Percentiles rank a stretch among this genome's conserved stretches.
Evolutionary conservation across 169 alveolate genomes (phyloP).

Genomic region (Ichthyophthirius multifiliis): DNA sequence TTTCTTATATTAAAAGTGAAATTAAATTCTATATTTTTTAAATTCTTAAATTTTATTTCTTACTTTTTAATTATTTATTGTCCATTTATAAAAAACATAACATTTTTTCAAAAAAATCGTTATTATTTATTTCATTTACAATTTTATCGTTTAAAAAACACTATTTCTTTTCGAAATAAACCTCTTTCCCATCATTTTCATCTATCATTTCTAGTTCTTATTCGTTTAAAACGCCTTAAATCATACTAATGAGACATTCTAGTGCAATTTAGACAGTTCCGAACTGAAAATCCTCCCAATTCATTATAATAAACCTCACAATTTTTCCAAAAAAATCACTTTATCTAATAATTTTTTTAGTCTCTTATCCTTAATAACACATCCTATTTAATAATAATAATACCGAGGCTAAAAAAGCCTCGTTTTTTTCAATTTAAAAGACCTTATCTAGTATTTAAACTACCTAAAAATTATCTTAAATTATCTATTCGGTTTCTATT

Average conservation of each 20-base stretch:
- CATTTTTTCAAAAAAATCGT: too few relatives aligned
- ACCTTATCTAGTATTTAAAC: neutral
- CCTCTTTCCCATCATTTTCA: too few relatives aligned
- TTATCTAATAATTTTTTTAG: neutral
- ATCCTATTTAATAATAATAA: neutral
- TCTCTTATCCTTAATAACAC: constrained; percentile 6
- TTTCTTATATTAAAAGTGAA: too few relatives aligned
- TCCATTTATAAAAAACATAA: too few relatives aligned
- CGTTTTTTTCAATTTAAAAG: neutral
- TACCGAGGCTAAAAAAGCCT: neutral
- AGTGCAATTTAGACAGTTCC: neutral
- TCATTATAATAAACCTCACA: neutral
- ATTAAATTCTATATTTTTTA: too few relatives aligned
- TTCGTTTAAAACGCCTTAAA: neutral
- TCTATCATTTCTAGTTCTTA: neutral
- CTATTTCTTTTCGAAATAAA: too few relatives aligned
- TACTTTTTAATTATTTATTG: too few relatives aligned
- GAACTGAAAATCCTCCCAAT: neutral
- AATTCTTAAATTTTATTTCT: too few relatives aligned
- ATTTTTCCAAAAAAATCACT: neutral
- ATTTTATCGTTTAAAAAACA: too few relatives aligned
- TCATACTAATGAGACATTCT: neutral
- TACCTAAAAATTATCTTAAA: neutral
- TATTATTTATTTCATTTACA: too few relatives aligned
- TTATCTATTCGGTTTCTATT: constrained; percentile 3